These are phyloP conservation scores for Aphanomyces cochlioides DNA, from an alignment of 352 stramenopile species.

Conservation along the genomic window DNA sequence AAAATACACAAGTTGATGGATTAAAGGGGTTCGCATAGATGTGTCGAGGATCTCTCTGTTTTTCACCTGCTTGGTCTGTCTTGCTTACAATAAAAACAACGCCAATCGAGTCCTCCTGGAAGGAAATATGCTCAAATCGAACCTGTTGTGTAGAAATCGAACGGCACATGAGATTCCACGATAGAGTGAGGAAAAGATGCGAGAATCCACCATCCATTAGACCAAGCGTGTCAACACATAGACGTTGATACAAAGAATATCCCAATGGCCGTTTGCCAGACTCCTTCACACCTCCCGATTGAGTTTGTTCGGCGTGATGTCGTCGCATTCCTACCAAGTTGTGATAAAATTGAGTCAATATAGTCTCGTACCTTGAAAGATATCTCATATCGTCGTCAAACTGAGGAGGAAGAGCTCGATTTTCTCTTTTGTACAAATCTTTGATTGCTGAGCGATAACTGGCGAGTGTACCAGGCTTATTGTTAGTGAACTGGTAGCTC, in stretches of 20 bases:
- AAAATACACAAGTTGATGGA: slow-evolving; percentile 37
- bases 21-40: slow-evolving; percentile 39
- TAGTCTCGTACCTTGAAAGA: slow-evolving; percentile 5
- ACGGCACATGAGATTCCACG: slow-evolving; percentile 14
- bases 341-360: too few species aligned
- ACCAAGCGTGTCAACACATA: not conserved
- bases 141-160: not conserved
- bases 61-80: slow-evolving; percentile 35
- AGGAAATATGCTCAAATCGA: slow-evolving; percentile 32
- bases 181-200: not conserved
- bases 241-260: not conserved
- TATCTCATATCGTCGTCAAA: slow-evolving; percentile 3
- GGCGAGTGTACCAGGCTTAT: not conserved
- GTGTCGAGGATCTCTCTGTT: slow-evolving; percentile 35
- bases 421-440: slow-evolving; percentile 1
- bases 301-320: not conserved
- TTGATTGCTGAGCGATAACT: not conserved
- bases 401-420: not conserved
- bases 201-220: slow-evolving; percentile 1
- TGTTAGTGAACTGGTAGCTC: not conserved
- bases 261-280: not conserved
- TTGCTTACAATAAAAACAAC: slow-evolving; percentile 43
- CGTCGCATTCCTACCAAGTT: slow-evolving; percentile 10
- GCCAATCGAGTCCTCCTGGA: slow-evolving; percentile 35
- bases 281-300: not conserved